A percentile compares a stretch with the other conserved stretches of the same genome.
phyloP scores from a whole-genome alignment of 2,329 filamentous ascomycete genomes.

The Xylariaceae sp. region DNA sequence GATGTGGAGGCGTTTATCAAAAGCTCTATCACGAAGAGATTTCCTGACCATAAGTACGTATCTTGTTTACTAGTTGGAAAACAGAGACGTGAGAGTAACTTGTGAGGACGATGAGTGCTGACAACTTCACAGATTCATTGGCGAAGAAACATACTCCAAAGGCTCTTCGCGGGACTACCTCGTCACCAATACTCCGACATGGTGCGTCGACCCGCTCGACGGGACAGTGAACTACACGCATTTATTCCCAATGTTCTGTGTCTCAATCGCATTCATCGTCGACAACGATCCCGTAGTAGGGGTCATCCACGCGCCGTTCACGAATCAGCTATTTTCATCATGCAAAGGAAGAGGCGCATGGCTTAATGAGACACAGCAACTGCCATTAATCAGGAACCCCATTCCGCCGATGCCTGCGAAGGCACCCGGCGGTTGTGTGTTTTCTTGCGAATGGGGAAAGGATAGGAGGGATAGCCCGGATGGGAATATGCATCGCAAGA shows the following conservation, averaged over 20 bases:
- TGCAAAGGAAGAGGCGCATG: conserved; percentile 66
- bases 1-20: conserved; percentile 72
- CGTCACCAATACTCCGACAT: conserved; percentile 62
- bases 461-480: conserved; percentile 64
- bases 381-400: conserved; percentile 63
- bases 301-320: conserved; percentile 69
- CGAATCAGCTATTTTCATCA: conserved; percentile 67
- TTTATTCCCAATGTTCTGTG: conserved; percentile 77
- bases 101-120: neutral
- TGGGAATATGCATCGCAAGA: conserved; percentile 68
- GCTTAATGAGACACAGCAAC: conserved; percentile 60
- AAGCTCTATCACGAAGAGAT: conserved; percentile 54
- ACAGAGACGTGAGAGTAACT: neutral
- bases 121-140: conserved; percentile 58
- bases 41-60: conserved; percentile 64
- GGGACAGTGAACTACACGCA: conserved; percentile 82
- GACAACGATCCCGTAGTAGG: conserved; percentile 62
- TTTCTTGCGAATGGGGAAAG: conserved; percentile 79
- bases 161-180: conserved; percentile 67
- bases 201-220: conserved; percentile 75
- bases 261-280: conserved; percentile 69
- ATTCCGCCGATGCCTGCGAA: conserved; percentile 60
- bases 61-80: neutral
- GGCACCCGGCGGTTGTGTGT: conserved; percentile 68
- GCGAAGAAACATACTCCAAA: conserved; percentile 73